Evolutionary conservation across 179 eudicot genomes (phyloP), one percentile per base, ranked within the genome.

Genomic region (Amaranthus tricolor): DNA sequence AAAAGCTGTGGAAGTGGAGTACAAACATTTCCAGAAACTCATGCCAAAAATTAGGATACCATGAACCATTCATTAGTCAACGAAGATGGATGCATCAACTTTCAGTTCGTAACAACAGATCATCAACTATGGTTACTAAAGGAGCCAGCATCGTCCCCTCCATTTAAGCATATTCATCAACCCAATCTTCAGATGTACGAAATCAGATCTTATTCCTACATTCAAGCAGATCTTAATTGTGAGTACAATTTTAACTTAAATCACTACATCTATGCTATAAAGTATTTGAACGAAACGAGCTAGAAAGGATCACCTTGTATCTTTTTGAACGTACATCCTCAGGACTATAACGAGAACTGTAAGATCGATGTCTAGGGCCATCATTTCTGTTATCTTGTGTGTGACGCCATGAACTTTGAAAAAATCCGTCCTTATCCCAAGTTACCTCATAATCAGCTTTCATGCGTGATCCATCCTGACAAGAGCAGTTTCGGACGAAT

Each of bases 381-480:
- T 87, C 90, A 77, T 80, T 75, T 80, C 85, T 80, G 72, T 89
- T 83, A 66, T 83, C 89, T 52, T 80, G 85, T 78, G 71, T 45
- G 58, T 66, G 75, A 64, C 75, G 80, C 73, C 84, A 86, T 65
- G 86, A 72, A 73, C 78, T 79, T 75, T 77, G 66, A 70, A 88
- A 91, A 73, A 76, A 85, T 9, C 84, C 88, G 70, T 86, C 94
- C 74, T 83, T 89, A 77, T 91, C 96, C 94, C 92, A 92, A 20
- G 84, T 88, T 74, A 91, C 88, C 68, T 86, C 97, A 83, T 88
- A 91, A 81, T 92, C 96, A 80, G 96, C 94, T 78, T 80, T 88
- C 78, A 92, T 72, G 14, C 88, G 93, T 56, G 97, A 89, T 56
- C 97, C 97, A 85, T 92, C 81, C 97, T 92, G 84, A 85, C 84